Conservation (phyloP, 2,329 filamentous ascomycete genomes). For the Fusarium mexicanum region DNA sequence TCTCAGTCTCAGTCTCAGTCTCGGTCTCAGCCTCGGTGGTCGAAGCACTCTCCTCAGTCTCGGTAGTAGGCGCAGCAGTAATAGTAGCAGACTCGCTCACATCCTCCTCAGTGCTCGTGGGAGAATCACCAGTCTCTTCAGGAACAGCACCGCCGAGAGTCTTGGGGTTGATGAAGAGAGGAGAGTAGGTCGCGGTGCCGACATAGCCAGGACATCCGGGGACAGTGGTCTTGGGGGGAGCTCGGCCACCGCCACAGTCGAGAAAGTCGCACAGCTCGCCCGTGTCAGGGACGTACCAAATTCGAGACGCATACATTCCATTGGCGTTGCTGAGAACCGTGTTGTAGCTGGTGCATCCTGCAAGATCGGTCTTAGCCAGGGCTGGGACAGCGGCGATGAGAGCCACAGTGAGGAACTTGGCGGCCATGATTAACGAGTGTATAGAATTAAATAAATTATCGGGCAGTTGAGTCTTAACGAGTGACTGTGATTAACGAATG, state of each 20-base stretch:
- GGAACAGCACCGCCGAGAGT: conserved; percentile 31
- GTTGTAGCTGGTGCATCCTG: conserved; percentile 56
- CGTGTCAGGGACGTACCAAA: conserved; percentile 70
- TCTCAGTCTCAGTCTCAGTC: not conserved
- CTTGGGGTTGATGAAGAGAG: conserved; percentile 56
- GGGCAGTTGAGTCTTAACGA: not conserved
- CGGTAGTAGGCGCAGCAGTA: conserved; percentile 31
- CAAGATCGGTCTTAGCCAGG: conserved; percentile 56
- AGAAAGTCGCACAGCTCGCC: conserved; percentile 71
- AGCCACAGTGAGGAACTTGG: conserved; percentile 38
- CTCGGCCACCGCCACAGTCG: conserved; percentile 74
- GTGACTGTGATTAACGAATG: conserved; percentile 1
- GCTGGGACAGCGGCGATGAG: conserved; percentile 47
- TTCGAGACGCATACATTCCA: conserved; percentile 55
- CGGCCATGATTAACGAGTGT: conserved; percentile 39
- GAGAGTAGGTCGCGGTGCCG: conserved; percentile 65
- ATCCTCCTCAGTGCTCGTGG: not conserved
- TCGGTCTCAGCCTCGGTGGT: conserved; percentile 8
- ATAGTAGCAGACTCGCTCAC: conserved; percentile 22
- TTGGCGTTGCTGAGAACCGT: conserved; percentile 42
- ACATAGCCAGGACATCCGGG: conserved; percentile 68
- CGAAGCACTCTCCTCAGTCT: conserved; percentile 4
- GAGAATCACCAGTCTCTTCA: conserved; percentile 7
- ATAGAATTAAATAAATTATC: not conserved
- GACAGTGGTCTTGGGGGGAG: conserved; percentile 69